Base-by-base conservation (phyloP, 2,329 filamentous ascomycete species). In the Aspergillus alliaceus region DNA sequence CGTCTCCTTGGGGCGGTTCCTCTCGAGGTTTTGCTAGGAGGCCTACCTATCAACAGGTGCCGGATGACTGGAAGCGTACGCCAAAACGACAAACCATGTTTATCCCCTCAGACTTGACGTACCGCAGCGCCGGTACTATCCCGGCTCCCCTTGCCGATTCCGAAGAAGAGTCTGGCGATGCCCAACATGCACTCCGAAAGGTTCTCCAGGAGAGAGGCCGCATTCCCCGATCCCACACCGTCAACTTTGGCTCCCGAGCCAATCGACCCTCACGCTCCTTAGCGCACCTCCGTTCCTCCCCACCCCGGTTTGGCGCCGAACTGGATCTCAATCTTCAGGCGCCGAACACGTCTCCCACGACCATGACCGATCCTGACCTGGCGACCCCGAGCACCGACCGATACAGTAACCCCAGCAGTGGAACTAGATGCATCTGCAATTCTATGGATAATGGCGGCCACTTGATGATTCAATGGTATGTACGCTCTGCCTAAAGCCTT, bases 361-460 rank as follows among this genome's bases (percentile, higher is more conserved):
- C 79, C 27, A 74, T 80, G 56, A 79, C 79, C 8, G 79, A 82
- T 59, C 75, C 78, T 9, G 79, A 79, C 54, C 63, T 82, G 51
- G 76, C 76, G 2, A 84, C 82, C 0, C 82, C 82, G 2, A 80
- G 75, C 57, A 83, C 81, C 15, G 81, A 83, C 53, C 79, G 79
- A 37, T 81, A 79, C 59, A 82, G 76, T 62, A 77, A 80, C 20
- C 79, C 79, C 9, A 80, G 79, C 59, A 79, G 73, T 59, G 80
- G 80, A 34, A 85, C 84, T 9, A 79, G 84, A 35, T 88, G 85
- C 68, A 70, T 85, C 25, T 88, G 85, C 65, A 80, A 82, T 51
- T 78, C 80, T 15, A 73, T 77, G 51, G 79, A 83, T 39, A 83
- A 80, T 53, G 79, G 80, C 53, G 82, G 80, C 22, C 79, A 80